Conservation (phyloP, 192 early-diverging fungal species). For the Linnemannia zychae region DNA sequence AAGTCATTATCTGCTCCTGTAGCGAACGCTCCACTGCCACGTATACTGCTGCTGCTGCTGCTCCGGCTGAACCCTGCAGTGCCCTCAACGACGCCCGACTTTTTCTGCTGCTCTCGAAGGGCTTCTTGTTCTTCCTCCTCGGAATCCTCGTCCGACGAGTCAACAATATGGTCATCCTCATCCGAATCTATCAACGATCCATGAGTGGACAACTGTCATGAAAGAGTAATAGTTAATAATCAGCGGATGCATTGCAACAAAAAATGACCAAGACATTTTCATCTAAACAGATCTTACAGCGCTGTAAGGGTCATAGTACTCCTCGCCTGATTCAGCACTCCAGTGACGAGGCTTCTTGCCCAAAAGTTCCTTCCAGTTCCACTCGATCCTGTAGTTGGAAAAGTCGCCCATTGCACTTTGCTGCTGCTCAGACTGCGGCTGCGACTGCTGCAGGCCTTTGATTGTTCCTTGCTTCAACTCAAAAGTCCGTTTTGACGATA, state of each 20-base stretch:
- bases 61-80: not conserved
- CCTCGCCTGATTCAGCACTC: conserved; percentile 47
- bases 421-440: not conserved
- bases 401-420: conserved; percentile 30
- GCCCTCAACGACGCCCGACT: conserved; percentile 7
- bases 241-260: not conserved
- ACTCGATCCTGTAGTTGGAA: conserved; percentile 53
- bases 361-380: conserved; percentile 55
- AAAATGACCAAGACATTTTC: not conserved
- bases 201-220: conserved; percentile 39
- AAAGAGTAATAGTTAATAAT: not conserved
- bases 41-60: not conserved
- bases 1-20: conserved; percentile 31
- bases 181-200: conserved; percentile 44
- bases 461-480: conserved; percentile 17
- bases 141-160: conserved; percentile 38
- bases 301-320: conserved; percentile 52
- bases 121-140: conserved; percentile 27
- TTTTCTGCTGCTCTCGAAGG: conserved; percentile 8
- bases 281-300: conserved; percentile 33
- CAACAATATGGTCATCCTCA: conserved; percentile 37
- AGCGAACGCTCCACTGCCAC: conserved; percentile 14
- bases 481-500: conserved; percentile 20
- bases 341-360: conserved; percentile 55
- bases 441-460: not conserved